phyloP scores from a whole-genome alignment of 306 rosid species.

The Dicorynia guianensis region DNA sequence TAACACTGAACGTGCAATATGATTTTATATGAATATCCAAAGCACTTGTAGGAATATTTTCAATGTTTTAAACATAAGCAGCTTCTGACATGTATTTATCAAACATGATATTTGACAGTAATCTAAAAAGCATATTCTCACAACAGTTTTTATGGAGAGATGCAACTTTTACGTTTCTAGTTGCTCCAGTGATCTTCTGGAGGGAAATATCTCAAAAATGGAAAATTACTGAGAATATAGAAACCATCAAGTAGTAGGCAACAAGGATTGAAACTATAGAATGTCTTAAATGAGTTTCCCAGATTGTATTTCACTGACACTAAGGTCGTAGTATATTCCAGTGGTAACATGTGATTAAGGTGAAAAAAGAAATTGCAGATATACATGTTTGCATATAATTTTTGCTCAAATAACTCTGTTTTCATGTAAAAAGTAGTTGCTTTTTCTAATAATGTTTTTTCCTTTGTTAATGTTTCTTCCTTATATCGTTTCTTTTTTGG shows the following conservation, averaged over 20 bases:
- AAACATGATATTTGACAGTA: conserved; percentile 5
- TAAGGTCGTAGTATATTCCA: neutral
- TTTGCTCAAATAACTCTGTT: conserved; percentile 13
- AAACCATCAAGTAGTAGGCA: neutral
- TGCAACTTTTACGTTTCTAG: conserved; percentile 31
- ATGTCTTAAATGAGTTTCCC: conserved; percentile 27
- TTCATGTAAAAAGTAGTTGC: conserved; percentile 14
- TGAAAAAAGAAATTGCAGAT: neutral
- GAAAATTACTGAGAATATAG: neutral
- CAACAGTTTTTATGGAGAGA: neutral
- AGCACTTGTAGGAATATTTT: neutral
- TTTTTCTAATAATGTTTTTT: too few relatives aligned
- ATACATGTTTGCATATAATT: neutral
- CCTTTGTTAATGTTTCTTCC: conserved; percentile 29
- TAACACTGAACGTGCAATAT: conserved; percentile 5
- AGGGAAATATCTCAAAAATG: neutral
- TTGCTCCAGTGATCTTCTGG: conserved; percentile 6
- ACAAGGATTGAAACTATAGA: conserved; percentile 3
- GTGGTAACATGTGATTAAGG: neutral
- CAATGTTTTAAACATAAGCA: neutral
- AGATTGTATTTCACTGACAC: too few relatives aligned
- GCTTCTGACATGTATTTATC: neutral
- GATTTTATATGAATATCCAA: conserved; percentile 24
- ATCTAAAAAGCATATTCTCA: neutral
- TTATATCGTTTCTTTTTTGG: conserved; percentile 32